These are phyloP conservation scores for Hanseniaspora mollemarum DNA, from an alignment of 805 yeast genomes.

Conservation along the genomic window DNA sequence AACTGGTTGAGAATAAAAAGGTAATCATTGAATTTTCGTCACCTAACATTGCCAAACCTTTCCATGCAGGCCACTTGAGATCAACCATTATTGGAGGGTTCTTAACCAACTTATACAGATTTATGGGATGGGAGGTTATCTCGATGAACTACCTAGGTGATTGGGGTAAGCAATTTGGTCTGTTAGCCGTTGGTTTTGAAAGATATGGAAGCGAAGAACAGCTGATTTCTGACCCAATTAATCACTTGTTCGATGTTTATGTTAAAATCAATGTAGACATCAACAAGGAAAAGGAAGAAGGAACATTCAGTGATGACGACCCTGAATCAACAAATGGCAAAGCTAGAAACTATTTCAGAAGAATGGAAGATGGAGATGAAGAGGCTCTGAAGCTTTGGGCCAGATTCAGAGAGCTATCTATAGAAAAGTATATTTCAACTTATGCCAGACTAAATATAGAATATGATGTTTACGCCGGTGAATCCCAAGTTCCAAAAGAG, in stretches of 20 bases:
- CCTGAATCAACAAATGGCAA: slow-evolving; percentile 50
- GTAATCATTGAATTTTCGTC: slow-evolving; percentile 84
- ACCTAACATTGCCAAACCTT: slow-evolving; percentile 97
- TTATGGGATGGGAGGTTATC: slow-evolving; percentile 81
- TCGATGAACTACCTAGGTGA: slow-evolving; percentile 95
- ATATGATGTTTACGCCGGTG: slow-evolving; percentile 87
- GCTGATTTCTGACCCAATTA: slow-evolving; percentile 69
- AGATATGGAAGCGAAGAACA: slow-evolving; percentile 72
- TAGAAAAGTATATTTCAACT: slow-evolving; percentile 72
- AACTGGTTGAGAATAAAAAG: slow-evolving; percentile 51
- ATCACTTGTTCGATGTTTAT: slow-evolving; percentile 88
- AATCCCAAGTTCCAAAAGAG: slow-evolving; percentile 77
- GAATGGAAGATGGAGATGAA: slow-evolving; percentile 89
- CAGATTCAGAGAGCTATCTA: slow-evolving; percentile 81
- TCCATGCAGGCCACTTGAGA: slow-evolving; percentile 98
- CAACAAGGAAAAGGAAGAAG: slow-evolving; percentile 40
- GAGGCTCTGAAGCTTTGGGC: slow-evolving; percentile 68
- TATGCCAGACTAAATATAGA: slow-evolving; percentile 84
- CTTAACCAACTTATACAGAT: slow-evolving; percentile 77
- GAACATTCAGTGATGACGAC: slow-evolving; percentile 31
- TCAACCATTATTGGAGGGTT: slow-evolving; percentile 97
- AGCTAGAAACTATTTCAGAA: slow-evolving; percentile 79
- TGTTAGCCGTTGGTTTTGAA: slow-evolving; percentile 84
- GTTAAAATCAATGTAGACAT: slow-evolving; percentile 77
- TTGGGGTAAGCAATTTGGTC: slow-evolving; percentile 99